These are phyloP conservation scores for Patellaria atrata DNA, from an alignment of 495 filamentous ascomycete genomes.

Conservation along the genomic window DNA sequence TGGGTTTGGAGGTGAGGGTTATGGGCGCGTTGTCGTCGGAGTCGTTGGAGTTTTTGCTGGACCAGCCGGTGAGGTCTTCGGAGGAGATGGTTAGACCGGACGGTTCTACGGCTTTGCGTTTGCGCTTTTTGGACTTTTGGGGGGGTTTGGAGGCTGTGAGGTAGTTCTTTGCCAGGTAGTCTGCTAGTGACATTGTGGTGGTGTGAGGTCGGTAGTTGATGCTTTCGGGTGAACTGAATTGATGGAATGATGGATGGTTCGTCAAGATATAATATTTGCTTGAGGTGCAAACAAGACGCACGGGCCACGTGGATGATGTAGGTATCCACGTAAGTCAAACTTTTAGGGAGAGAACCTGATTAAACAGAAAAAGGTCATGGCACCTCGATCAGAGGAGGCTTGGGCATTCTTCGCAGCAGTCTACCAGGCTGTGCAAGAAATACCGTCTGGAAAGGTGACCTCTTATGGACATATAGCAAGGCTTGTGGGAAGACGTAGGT, in stretches of 20 bases:
- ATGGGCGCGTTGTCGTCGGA: constrained; percentile 33
- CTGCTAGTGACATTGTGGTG: constrained; percentile 45
- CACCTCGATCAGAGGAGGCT: constrained; percentile 59
- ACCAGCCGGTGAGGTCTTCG: constrained; percentile 71
- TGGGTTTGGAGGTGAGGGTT: constrained; percentile 20
- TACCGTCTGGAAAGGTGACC: constrained; percentile 70
- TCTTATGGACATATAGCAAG: constrained; percentile 80
- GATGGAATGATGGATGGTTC: no score
- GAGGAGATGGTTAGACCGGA: constrained; percentile 75
- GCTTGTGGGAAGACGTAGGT: constrained; percentile 65
- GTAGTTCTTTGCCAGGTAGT: constrained; percentile 92
- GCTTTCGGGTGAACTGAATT: no score
- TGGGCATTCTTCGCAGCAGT: constrained; percentile 72
- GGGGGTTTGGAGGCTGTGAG: constrained; percentile 64
- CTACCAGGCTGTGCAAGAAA: constrained; percentile 69
- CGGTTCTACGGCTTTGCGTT: constrained; percentile 37
- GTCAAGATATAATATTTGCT: no score
- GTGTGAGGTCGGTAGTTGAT: no score
- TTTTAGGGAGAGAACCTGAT: neutral
- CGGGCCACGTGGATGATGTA: no score
- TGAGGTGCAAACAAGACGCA: no score
- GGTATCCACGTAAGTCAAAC: neutral
- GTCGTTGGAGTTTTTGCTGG: constrained; percentile 25
- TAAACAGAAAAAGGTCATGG: constrained; percentile 4
- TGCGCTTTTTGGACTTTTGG: constrained; percentile 77